These are phyloP conservation scores for Penium margaritaceum DNA, from an alignment of 139 green algal species.

Conservation along the genomic window DNA sequence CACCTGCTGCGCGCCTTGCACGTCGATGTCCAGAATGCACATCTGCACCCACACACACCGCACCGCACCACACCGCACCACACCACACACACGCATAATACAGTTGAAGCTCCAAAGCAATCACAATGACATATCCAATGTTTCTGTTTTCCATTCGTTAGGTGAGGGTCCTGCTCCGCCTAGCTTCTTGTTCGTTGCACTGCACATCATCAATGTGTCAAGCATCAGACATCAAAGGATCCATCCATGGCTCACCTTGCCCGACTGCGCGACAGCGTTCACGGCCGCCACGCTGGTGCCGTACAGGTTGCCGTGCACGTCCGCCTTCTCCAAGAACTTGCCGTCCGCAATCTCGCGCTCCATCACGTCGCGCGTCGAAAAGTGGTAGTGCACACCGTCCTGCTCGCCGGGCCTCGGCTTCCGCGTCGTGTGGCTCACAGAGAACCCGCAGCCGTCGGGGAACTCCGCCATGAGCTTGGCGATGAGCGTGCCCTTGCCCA, in stretches of 20 bases:
- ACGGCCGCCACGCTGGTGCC: conserved; percentile 50
- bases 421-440: conserved; percentile 52
- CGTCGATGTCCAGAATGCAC: conserved; percentile 56
- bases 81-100: no score
- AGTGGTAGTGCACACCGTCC: conserved; percentile 54
- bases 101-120: not conserved
- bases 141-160: no score
- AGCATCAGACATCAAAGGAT: no score
- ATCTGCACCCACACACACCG: conserved; percentile 7
- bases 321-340: conserved; percentile 52
- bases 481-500: conserved; percentile 56
- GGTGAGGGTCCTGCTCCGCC: no score
- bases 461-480: conserved; percentile 43
- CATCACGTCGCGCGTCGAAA: conserved; percentile 34
- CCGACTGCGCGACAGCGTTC: conserved; percentile 30
- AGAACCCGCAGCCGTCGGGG: conserved; percentile 48
- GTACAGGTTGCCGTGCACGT: conserved; percentile 56
- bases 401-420: conserved; percentile 46
- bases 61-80: no score
- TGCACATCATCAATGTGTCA: no score
- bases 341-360: conserved; percentile 37
- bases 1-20: conserved; percentile 46
- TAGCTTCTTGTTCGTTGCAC: no score
- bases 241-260: conserved; percentile 3
- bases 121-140: not conserved